A percentile compares a stretch with the other conserved stretches of the same genome.
These are phyloP conservation scores for Hibiscus syriacus DNA, from an alignment of 345 rosid genomes.

Conservation along the genomic window DNA sequence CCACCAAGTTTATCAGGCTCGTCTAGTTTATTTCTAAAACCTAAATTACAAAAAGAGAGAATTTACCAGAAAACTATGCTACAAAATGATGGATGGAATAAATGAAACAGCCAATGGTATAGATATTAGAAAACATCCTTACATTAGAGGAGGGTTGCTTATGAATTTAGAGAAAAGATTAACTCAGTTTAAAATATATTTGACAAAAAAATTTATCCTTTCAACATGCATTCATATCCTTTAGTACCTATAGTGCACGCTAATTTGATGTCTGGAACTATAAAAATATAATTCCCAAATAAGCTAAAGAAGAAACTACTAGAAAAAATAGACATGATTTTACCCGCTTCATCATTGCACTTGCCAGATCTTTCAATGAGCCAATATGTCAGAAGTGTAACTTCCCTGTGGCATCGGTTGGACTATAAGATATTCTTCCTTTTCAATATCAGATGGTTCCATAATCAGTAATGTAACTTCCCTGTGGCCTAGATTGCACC, in stretches of 20 bases:
- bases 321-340: constrained; percentile 6
- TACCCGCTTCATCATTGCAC: constrained; percentile 57
- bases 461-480: constrained; percentile 30
- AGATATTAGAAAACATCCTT: no score
- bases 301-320: constrained; percentile 1
- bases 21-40: no score
- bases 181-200: no score
- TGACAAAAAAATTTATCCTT: no score
- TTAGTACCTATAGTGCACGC: neutral
- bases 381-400: constrained; percentile 38
- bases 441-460: constrained; percentile 28
- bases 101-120: no score
- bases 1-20: no score
- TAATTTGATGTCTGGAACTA: constrained; percentile 2
- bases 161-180: no score
- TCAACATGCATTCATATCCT: neutral
- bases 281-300: neutral
- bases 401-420: constrained; percentile 47
- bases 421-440: constrained; percentile 30
- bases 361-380: constrained; percentile 58
- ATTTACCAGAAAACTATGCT: no score
- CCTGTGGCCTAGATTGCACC: constrained; percentile 43
- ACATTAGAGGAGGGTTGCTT: no score
- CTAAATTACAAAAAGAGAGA: no score
- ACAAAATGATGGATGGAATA: no score